Conservation (phyloP, 2,329 filamentous ascomycete species). For the Aspergillus alliaceus region DNA sequence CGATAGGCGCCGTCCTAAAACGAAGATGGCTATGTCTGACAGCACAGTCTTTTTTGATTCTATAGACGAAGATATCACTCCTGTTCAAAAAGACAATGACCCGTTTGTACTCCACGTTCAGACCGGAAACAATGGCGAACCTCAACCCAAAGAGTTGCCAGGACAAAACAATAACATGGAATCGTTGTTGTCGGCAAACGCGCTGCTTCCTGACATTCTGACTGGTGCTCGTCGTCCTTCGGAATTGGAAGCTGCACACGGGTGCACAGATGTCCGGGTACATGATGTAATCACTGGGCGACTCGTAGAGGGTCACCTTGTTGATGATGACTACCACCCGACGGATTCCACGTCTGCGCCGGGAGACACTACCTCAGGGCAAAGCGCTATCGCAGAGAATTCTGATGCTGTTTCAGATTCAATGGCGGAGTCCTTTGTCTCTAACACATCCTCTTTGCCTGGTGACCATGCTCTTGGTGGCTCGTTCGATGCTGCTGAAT, state of each 20-base stretch:
- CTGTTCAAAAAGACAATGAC: slow-evolving; percentile 25
- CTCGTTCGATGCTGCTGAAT: slow-evolving; percentile 78
- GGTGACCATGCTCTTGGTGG: slow-evolving; percentile 75
- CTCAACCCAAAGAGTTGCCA: slow-evolving; percentile 13
- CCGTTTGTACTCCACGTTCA: slow-evolving; percentile 30
- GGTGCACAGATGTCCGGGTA: slow-evolving; percentile 78
- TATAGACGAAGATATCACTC: slow-evolving; percentile 45
- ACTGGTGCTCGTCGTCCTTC: slow-evolving; percentile 42
- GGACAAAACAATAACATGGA: slow-evolving; percentile 24
- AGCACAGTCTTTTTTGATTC: slow-evolving; percentile 76
- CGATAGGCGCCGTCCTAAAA: slow-evolving; percentile 55
- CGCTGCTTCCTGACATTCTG: slow-evolving; percentile 38
- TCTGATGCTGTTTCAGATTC: slow-evolving; percentile 66
- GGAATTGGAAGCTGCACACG: slow-evolving; percentile 46
- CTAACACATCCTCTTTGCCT: slow-evolving; percentile 72
- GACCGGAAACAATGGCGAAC: slow-evolving; percentile 14
- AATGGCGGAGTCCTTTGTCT: slow-evolving; percentile 81
- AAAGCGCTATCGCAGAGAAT: slow-evolving; percentile 49
- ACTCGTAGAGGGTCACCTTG: slow-evolving; percentile 89
- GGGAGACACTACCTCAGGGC: slow-evolving; percentile 53
- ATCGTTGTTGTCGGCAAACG: slow-evolving; percentile 22
- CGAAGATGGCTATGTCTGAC: slow-evolving; percentile 64
- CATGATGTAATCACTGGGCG: slow-evolving; percentile 89
- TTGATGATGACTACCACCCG: slow-evolving; percentile 88
- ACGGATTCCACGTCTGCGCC: slow-evolving; percentile 67